Conservation (phyloP, 805 yeast genomes). For the Candida michaelii region DNA sequence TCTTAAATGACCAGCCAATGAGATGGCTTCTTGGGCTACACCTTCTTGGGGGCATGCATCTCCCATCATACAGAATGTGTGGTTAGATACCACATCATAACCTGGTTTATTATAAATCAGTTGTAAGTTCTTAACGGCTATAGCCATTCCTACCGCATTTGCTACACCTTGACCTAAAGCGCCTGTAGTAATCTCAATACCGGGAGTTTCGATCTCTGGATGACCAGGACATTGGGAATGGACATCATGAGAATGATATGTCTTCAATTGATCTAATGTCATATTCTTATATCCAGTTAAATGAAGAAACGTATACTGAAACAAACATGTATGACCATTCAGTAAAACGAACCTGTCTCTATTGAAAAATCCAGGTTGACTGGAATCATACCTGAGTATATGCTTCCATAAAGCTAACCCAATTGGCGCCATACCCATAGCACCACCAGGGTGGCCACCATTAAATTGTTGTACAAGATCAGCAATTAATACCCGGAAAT, state of each 20-base stretch:
- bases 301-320: constrained; percentile 29
- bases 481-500: constrained; percentile 31
- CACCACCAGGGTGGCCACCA: constrained; percentile 43
- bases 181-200: constrained; percentile 40
- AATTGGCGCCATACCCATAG: constrained; percentile 43
- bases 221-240: constrained; percentile 37
- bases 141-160: constrained; percentile 40
- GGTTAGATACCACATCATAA: constrained; percentile 26
- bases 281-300: constrained; percentile 32
- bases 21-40: constrained; percentile 36
- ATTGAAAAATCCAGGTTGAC: constrained; percentile 31
- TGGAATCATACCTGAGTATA: constrained; percentile 24
- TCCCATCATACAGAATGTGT: constrained; percentile 35
- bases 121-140: constrained; percentile 34
- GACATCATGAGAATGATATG: constrained; percentile 28
- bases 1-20: constrained; percentile 39
- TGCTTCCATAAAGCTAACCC: constrained; percentile 37
- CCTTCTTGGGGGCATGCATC: constrained; percentile 46
- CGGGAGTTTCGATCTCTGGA: constrained; percentile 39
- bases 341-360: constrained; percentile 39
- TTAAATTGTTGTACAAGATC: constrained; percentile 25
- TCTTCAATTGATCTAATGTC: constrained; percentile 33
- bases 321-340: constrained; percentile 37
- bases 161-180: constrained; percentile 45
- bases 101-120: constrained; percentile 35